A percentile compares a stretch with the other conserved stretches of the same genome.
Conservation (phyloP, 2,329 filamentous ascomycete genomes). For the Cephalotrichum gorgonifer region DNA sequence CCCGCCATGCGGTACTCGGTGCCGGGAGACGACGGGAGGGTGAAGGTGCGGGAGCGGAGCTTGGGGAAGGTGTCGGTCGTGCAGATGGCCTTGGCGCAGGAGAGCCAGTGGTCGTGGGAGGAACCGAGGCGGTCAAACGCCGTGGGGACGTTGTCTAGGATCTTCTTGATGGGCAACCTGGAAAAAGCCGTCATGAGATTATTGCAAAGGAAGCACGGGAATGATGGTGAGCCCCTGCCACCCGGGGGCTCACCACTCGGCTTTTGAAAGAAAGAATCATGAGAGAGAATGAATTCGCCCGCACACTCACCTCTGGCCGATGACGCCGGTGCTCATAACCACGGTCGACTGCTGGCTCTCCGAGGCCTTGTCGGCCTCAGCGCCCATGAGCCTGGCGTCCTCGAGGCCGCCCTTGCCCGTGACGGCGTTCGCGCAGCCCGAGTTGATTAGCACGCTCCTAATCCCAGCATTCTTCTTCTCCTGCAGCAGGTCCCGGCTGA, state of each 20-base stretch:
- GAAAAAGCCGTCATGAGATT: no score
- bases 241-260: no score
- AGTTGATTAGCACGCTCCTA: conserved; percentile 81
- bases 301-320: conserved; percentile 69
- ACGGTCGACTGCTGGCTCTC: conserved; percentile 52
- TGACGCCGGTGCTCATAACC: conserved; percentile 98
- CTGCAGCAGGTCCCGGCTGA: conserved; percentile 64
- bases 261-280: no score
- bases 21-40: conserved; percentile 66
- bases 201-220: no score
- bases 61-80: conserved; percentile 99
- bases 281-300: not conserved
- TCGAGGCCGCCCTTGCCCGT: conserved; percentile 83
- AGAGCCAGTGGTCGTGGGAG: conserved; percentile 78
- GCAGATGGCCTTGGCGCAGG: conserved; percentile 82
- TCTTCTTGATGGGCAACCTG: conserved; percentile 83
- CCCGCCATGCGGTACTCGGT: conserved; percentile 78
- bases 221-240: no score
- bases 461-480: conserved; percentile 58
- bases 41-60: conserved; percentile 75
- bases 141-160: conserved; percentile 68
- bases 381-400: conserved; percentile 78
- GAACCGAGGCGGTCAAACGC: conserved; percentile 62
- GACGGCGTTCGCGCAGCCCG: conserved; percentile 93
- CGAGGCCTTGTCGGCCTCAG: conserved; percentile 57